Evolutionary conservation across 2,329 filamentous ascomycete species (phyloP).

Genomic region (Chrysoporthe cubensis): DNA sequence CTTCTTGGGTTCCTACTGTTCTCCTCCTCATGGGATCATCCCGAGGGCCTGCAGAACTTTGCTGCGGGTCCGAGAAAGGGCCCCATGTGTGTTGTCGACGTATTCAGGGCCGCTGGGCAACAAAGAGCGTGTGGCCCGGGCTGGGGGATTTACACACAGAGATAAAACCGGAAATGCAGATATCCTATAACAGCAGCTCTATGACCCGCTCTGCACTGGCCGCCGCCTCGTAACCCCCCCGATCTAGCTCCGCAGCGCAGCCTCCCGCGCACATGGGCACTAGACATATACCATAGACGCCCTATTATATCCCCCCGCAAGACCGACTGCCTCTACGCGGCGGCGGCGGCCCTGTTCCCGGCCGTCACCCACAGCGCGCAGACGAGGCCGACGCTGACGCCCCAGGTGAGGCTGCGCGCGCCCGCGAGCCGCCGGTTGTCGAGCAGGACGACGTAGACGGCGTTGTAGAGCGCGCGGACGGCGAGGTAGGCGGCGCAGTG

Average conservation of each 20-base stretch:
- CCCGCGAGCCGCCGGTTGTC: constrained; percentile 43
- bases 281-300: too few relatives aligned
- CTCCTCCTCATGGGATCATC: neutral
- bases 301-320: too few relatives aligned
- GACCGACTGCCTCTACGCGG: too few relatives aligned
- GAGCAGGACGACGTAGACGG: constrained; percentile 48
- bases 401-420: constrained; percentile 46
- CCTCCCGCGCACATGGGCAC: too few relatives aligned
- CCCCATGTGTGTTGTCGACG: too few relatives aligned
- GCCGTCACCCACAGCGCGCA: constrained; percentile 48
- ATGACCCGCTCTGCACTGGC: neutral
- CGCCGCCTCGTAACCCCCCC: neutral
- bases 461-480: constrained; percentile 46
- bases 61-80: neutral
- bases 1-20: neutral
- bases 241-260: too few relatives aligned
- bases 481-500: constrained; percentile 46
- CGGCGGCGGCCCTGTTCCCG: constrained; percentile 36
- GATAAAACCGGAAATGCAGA: neutral
- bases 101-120: too few relatives aligned
- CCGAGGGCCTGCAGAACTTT: too few relatives aligned
- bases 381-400: constrained; percentile 39
- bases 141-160: too few relatives aligned
- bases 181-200: neutral
- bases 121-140: too few relatives aligned